Conservation (phyloP, 2,329 filamentous ascomycete genomes). For the Venturia aucupariae region DNA sequence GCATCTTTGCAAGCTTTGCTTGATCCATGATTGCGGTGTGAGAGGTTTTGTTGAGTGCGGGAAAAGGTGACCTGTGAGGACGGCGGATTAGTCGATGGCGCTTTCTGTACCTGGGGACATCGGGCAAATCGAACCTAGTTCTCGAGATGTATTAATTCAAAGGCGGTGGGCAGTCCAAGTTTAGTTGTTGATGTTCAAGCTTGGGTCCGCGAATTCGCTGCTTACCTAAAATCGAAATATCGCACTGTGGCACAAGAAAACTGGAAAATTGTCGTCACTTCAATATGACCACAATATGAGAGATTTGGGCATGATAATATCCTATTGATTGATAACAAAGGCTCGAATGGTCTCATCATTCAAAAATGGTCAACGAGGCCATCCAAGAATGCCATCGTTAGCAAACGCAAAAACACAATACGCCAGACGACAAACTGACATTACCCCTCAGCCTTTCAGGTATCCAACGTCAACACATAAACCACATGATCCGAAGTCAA, state of each 20-base stretch:
- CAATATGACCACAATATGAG: neutral
- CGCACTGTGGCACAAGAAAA: neutral
- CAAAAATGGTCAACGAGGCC: neutral
- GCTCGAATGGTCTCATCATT: neutral
- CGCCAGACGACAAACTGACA: neutral
- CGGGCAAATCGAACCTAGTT: neutral
- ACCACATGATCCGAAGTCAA: neutral
- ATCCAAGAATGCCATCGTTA: neutral
- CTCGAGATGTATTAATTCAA: neutral
- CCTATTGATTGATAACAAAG: neutral
- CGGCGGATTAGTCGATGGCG: neutral
- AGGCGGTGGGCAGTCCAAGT: neutral
- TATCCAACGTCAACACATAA: slow-evolving; percentile 7
- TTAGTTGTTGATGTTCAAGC: neutral
- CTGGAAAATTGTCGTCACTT: neutral
- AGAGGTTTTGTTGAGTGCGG: neutral
- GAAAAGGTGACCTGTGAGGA: neutral
- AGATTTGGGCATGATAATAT: neutral
- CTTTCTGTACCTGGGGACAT: neutral
- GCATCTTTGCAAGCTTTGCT: slow-evolving; percentile 37
- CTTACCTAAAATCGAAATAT: neutral
- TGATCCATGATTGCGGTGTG: slow-evolving; percentile 34
- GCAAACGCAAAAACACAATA: neutral
- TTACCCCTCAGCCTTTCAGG: neutral
- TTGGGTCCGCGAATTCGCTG: neutral